Percentiles rank a stretch among this genome's conserved stretches.
phyloP scores from a whole-genome alignment of 129 eudicot species.

The Pittosporum tobira region DNA sequence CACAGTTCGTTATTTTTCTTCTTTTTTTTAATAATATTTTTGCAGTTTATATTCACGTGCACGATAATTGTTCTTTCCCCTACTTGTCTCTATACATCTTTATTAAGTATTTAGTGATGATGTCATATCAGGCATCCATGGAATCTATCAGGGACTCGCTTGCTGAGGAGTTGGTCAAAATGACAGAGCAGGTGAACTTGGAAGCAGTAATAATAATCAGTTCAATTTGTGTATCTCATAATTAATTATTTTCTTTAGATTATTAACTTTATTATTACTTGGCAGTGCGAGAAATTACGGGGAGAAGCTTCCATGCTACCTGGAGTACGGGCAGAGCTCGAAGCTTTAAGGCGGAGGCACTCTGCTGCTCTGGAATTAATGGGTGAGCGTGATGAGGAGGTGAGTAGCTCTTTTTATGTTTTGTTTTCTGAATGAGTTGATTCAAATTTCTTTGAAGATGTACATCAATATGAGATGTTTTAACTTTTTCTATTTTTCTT shows the following conservation, averaged over 20 bases:
- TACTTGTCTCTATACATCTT: background rate
- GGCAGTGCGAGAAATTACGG: constrained; percentile 79
- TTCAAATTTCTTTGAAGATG: background rate
- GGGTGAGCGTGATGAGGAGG: constrained; percentile 99
- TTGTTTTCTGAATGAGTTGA: background rate
- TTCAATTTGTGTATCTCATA: background rate
- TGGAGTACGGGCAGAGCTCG: constrained; percentile 74
- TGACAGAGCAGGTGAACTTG: constrained; percentile 68
- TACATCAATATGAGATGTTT: background rate
- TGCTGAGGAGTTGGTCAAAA: constrained; percentile 88
- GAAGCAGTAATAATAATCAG: background rate
- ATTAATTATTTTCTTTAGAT: background rate
- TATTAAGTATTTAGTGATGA: background rate
- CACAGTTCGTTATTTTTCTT: background rate
- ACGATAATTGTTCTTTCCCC: background rate
- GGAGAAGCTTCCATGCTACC: constrained; percentile 73
- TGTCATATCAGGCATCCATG: constrained; percentile 61
- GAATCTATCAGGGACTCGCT: constrained; percentile 88
- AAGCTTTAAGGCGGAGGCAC: constrained; percentile 80
- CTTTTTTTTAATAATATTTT: background rate
- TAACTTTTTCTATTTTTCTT: background rate
- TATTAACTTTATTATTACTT: constrained; percentile 1
- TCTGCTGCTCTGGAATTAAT: constrained; percentile 90
- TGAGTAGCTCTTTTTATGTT: constrained; percentile 11
- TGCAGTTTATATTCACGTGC: background rate